A percentile compares a stretch with the other conserved stretches of the same genome.
These are phyloP conservation scores for Zymoseptoria ardabiliae DNA, from an alignment of 2,329 filamentous ascomycete genomes.

Conservation along the genomic window DNA sequence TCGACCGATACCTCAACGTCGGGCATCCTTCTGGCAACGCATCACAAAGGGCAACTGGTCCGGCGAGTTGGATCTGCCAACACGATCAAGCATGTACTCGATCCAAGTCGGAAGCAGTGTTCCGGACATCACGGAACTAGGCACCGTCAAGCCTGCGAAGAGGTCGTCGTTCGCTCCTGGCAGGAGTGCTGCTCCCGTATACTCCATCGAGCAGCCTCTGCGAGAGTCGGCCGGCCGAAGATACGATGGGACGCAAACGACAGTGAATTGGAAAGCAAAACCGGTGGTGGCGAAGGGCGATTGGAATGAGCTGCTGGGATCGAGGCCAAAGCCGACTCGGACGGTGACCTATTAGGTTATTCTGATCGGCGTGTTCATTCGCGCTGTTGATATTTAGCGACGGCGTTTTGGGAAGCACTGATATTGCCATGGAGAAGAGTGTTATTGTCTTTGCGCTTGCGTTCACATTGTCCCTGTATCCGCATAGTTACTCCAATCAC, in stretches of 20 bases:
- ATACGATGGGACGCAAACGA: constrained; percentile 11
- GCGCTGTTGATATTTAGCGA: constrained; percentile 3
- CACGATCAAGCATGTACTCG: not conserved
- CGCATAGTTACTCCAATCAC: not conserved
- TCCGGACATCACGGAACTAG: constrained; percentile 2
- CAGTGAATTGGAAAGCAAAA: constrained; percentile 1
- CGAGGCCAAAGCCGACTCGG: constrained; percentile 2
- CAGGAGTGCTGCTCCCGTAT: not conserved
- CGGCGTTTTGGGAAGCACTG: constrained; percentile 1
- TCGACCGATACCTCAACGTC: constrained; percentile 1
- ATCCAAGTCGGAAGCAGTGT: constrained; percentile 1
- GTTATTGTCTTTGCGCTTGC: not conserved
- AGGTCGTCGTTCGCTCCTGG: constrained; percentile 1
- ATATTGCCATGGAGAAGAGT: not conserved
- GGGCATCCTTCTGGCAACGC: constrained; percentile 12
- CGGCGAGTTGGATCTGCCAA: constrained; percentile 2
- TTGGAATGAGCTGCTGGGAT: constrained; percentile 11
- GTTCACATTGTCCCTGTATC: not conserved
- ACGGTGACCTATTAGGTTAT: constrained; percentile 1
- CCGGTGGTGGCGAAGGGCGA: constrained; percentile 9
- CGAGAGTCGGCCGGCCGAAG: constrained; percentile 11
- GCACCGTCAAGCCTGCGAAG: not conserved
- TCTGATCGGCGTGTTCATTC: not conserved
- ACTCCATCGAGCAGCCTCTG: constrained; percentile 11
- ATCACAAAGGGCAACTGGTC: constrained; percentile 10